Base-by-base conservation (phyloP, 1,139 yeast species). In the Suhomyces maxii region DNA sequence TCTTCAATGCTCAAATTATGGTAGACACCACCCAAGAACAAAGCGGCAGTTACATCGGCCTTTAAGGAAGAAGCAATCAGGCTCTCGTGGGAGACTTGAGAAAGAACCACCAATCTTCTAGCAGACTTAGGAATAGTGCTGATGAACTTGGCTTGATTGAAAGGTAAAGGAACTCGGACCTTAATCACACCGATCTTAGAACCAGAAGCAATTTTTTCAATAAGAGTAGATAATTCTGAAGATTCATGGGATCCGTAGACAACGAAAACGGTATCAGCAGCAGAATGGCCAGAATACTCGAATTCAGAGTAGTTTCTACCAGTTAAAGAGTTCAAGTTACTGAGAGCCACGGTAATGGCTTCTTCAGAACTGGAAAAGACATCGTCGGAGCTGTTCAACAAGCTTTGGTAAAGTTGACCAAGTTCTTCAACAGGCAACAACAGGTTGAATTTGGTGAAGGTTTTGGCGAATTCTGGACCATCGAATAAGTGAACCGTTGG, bases 151-250 rank as follows among this genome's bases (percentile, higher is more conserved):
- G 73, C 73, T 37, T 79, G 74, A 55, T 82, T 82, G 63, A 90
- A 86, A 45, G 96, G 93, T 46, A 86, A 71, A 48, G 96, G 95
- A 43, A 89, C 80, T 65, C 97, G 81, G 44, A 86, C 82, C 50
- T 84, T 77, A 48, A 91, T 66, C 43, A 85, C 78, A 50, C 95
- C 97, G 40, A 81, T 73, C 26, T 69, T 71, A 23, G 64, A 53
- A 14, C 61, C 53, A 13, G 60, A 54, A 6, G 71, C 54, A 26
- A 73, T 62, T 32, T 65, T 65, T 33, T 60, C 53, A 44, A 84
- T 69, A 33, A 79, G 72, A 39, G 71, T 67, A 37, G 77, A 57
- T 37, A 88, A 76, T 52, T 82, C 69, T 41, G 80, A 73, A 13
- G 85, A 68, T 60, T 85, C 93, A 39, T 80, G 70, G 18, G 95